Evolutionary conservation across 2,329 filamentous ascomycete genomes (phyloP), one percentile per base, ranked within the genome.

Genomic region (Trichoderma breve): DNA sequence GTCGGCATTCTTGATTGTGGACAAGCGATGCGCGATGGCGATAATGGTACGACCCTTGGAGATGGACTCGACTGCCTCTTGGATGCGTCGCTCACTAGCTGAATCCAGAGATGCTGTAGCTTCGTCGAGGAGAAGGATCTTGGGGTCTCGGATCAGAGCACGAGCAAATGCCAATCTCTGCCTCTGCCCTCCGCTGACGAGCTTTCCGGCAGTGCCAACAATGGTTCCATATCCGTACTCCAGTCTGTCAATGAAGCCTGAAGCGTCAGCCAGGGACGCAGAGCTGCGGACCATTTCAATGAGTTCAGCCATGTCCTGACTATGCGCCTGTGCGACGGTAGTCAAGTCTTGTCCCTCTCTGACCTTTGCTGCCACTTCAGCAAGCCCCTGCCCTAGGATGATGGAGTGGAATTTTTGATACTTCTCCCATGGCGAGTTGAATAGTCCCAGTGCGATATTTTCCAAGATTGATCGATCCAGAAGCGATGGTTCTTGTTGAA

Each of bases 1-100:
- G 75, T 93, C 89, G 0, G 91, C 90, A 68, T 89, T 85, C 76
- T 86, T 86, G 73, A 90, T 88, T 0, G 89, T 90, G 0, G 87
- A 88, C 2, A 91, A 80, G 2, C 89, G 83, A 78, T 91, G 89
- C 0, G 91, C 90, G 73, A 93, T 90, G 18, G 89, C 85, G 70
- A 93, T 88, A 0, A 91, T 89, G 0, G 91, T 92, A 28, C 90
- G 84, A 67, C 86, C 85, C 69, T 84, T 82, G 2, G 83, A 77
- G 74, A 86, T 80, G 68, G 79, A 75, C 75, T 85, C 82, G 18
- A 89, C 81, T 5, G 83, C 84, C 36, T 77, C 77, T 75, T 89
- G 86, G 57, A 91, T 89, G 5, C 84, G 82, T 58, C 82, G 82
- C 76, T 91, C 89, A 61, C 85, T 88, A 2, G 83, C 83, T 15